Evolutionary conservation across 2,329 filamentous ascomycete genomes (phyloP).

Genomic region (Tolypocladium capitatum): DNA sequence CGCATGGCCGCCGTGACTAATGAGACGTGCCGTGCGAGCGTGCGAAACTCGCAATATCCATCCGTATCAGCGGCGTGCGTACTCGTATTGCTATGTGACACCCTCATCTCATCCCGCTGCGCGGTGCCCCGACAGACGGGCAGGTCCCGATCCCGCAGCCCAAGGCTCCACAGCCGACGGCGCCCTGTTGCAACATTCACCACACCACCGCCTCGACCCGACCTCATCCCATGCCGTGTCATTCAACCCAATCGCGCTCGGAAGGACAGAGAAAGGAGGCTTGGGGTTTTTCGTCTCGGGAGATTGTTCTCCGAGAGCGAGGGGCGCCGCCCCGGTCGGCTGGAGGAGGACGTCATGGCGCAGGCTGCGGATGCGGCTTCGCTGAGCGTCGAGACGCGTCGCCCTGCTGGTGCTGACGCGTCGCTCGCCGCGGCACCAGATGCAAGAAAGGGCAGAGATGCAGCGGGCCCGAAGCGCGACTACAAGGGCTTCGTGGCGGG

Average conservation of each 20-base stretch:
- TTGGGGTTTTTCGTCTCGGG: neutral
- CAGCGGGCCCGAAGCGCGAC: slow-evolving; percentile 23
- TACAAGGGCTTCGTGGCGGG: slow-evolving; percentile 97
- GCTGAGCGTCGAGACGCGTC: neutral
- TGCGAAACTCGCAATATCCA: too few relatives aligned
- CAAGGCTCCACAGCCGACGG: neutral
- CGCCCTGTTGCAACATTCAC: too few relatives aligned
- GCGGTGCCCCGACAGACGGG: neutral
- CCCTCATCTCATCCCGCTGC: too few relatives aligned
- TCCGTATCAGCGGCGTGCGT: too few relatives aligned
- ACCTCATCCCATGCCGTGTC: too few relatives aligned
- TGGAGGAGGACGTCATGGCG: too few relatives aligned
- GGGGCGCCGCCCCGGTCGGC: too few relatives aligned
- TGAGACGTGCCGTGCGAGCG: too few relatives aligned
- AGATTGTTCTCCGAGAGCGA: neutral
- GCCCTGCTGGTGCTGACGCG: neutral
- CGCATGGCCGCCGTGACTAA: too few relatives aligned
- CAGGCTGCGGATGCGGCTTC: neutral
- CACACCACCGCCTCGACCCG: neutral
- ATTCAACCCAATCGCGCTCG: neutral
- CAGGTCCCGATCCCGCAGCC: neutral
- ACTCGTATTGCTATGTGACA: too few relatives aligned
- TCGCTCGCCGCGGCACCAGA: too few relatives aligned
- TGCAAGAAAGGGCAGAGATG: too few relatives aligned
- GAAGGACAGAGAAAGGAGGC: neutral